Percentiles rank a stretch among this genome's conserved stretches.
phyloP scores from a whole-genome alignment of 1,284 basidiomycete species.

The Somion occarium region DNA sequence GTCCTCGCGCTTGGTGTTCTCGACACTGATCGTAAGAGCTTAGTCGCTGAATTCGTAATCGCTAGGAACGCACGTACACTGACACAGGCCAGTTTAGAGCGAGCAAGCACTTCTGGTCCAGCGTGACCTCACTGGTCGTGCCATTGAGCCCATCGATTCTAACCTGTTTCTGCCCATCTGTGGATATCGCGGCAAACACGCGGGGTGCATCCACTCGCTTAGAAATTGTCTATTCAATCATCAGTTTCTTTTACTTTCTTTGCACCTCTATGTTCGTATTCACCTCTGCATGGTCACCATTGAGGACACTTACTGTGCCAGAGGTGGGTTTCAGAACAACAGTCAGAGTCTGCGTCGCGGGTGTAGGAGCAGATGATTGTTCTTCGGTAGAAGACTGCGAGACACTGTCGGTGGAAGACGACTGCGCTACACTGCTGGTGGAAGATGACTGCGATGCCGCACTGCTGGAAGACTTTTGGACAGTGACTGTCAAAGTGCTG shows the following conservation, averaged over 20 bases:
- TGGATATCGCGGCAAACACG: conserved; percentile 16
- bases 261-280: conserved; percentile 10
- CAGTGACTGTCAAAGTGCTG: not conserved
- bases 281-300: conserved; percentile 8
- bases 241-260: not conserved
- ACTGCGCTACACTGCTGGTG: too few relatives aligned
- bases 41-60: not conserved
- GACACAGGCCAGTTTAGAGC: conserved; percentile 64
- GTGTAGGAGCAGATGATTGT: conserved; percentile 6
- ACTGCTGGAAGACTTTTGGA: not conserved
- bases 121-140: conserved; percentile 28
- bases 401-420: not conserved
- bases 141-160: conserved; percentile 36
- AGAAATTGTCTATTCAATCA: not conserved
- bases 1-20: conserved; percentile 73
- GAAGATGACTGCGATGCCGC: not conserved
- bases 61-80: conserved; percentile 38
- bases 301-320: conserved; percentile 5
- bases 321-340: conserved; percentile 11
- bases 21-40: conserved; percentile 38
- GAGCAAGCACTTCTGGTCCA: conserved; percentile 47
- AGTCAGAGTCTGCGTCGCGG: conserved; percentile 8
- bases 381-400: not conserved
- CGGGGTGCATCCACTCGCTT: not conserved
- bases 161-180: conserved; percentile 35